Evolutionary conservation across 1,284 basidiomycete species (phyloP).

Genomic region (Tetrapyrgos nigripes): DNA sequence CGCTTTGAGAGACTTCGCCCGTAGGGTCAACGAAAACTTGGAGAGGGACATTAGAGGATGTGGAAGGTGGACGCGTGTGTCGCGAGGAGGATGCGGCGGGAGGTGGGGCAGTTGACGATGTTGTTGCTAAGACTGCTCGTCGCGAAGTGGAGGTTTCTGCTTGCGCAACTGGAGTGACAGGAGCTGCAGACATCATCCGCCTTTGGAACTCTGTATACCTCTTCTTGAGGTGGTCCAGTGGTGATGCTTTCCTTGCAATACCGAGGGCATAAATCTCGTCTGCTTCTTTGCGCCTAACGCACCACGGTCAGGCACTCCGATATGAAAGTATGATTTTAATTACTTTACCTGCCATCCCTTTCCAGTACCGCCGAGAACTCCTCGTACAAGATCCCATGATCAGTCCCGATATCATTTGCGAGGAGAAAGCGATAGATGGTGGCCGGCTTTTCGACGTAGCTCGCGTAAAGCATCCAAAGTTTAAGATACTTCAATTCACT

Average conservation of each 20-base stretch:
- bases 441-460: constrained; percentile 68
- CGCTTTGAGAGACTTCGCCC: constrained; percentile 52
- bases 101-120: constrained; percentile 35
- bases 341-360: constrained; percentile 58
- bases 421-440: constrained; percentile 82
- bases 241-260: constrained; percentile 79
- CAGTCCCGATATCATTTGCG: constrained; percentile 82
- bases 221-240: constrained; percentile 77
- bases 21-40: constrained; percentile 75
- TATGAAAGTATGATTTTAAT: not conserved
- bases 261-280: constrained; percentile 90
- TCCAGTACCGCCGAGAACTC: constrained; percentile 81
- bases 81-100: constrained; percentile 29
- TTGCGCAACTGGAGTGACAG: constrained; percentile 39
- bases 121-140: constrained; percentile 40
- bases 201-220: constrained; percentile 85
- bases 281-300: constrained; percentile 77
- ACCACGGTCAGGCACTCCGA: not conserved
- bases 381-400: constrained; percentile 79
- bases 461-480: constrained; percentile 87
- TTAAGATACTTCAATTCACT: constrained; percentile 82
- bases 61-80: constrained; percentile 23
- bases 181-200: constrained; percentile 67
- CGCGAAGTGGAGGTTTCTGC: constrained; percentile 36
- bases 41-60: constrained; percentile 59